Conservation (phyloP, 768 basidiomycete species). For the Suillus decipiens region DNA sequence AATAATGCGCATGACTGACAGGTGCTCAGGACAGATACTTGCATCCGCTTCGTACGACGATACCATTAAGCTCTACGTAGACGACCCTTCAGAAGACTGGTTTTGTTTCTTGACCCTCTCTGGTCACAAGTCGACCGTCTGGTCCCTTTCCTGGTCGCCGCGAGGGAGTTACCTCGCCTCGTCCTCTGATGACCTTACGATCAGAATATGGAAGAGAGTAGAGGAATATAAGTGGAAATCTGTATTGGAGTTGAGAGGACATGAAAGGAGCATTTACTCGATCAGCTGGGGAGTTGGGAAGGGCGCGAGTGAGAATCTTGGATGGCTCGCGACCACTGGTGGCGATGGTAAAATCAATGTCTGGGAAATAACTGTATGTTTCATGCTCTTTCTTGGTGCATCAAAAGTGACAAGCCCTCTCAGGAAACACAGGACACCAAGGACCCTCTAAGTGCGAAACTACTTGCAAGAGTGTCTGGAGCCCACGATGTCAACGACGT, state of each 20-base stretch:
- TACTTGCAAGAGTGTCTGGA: slow-evolving; percentile 58
- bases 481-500: slow-evolving; percentile 87
- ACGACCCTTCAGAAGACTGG: slow-evolving; percentile 96
- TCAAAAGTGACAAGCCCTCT: slow-evolving; percentile 7
- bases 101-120: slow-evolving; percentile 79
- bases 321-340: slow-evolving; percentile 84
- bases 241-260: slow-evolving; percentile 58
- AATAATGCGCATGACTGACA: slow-evolving; percentile 18
- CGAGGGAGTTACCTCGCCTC: slow-evolving; percentile 81
- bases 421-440: slow-evolving; percentile 13
- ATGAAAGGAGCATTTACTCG: slow-evolving; percentile 78
- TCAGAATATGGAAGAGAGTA: slow-evolving; percentile 81
- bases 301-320: slow-evolving; percentile 45
- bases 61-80: slow-evolving; percentile 88
- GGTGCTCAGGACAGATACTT: slow-evolving; percentile 64
- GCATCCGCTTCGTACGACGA: slow-evolving; percentile 98
- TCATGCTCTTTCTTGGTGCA: neutral
- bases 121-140: slow-evolving; percentile 88
- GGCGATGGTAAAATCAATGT: slow-evolving; percentile 84
- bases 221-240: slow-evolving; percentile 64
- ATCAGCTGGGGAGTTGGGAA: slow-evolving; percentile 66
- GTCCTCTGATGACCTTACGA: slow-evolving; percentile 80
- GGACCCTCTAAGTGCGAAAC: slow-evolving; percentile 34
- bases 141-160: slow-evolving; percentile 84
- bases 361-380: slow-evolving; percentile 70